Evolutionary conservation across 1,284 basidiomycete species (phyloP), one percentile per base, ranked within the genome.

Genomic region (Apiotrichum gamsii): DNA sequence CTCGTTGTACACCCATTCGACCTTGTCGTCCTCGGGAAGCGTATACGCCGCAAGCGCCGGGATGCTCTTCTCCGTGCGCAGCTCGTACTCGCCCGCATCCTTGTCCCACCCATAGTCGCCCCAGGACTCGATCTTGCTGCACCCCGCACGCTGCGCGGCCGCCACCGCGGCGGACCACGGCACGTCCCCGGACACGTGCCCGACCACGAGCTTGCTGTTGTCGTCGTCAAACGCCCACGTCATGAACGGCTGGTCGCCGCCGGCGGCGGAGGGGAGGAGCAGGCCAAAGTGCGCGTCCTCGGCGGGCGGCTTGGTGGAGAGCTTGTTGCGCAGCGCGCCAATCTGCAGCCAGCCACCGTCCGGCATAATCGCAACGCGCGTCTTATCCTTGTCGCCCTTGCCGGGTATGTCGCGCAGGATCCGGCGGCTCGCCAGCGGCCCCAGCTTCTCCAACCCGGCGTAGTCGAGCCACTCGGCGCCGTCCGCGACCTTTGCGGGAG

Each of bases 1-100:
- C 31, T 54, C 47, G 8, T 30, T 20, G 16, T 30, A 47, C 45
- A 44, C 41, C 52, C 52, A 54, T 25, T 54, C 52, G 15, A 50
- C 30, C 16, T 46, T 21, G 24, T 33, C 39, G 20, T 47, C 44
- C 15, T 14, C 19, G 2, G 31, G 31, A 10, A 43, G 14, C 8
- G 44, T 47, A 32, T 54, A 54, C 36, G 21, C 18, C 14, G 52
- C 52, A 15, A 54, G 28, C 15, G 39, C 38, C 8, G 47, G 18
- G 29, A 47, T 24, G 30, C 28, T 36, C 29, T 54, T 44, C 19
- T 54, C 43, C 18, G 11, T 28, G 29, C 38, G 20, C 13, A 42
- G 15, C 6, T 37, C 29, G 1, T 39, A 13, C 2, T 32, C 41
- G 6, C 45, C 40, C 1, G 29, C 38, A 29, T 50, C 35, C n/a